These are phyloP conservation scores for Vigna mungo DNA, from an alignment of 306 rosid species.

Conservation along the genomic window DNA sequence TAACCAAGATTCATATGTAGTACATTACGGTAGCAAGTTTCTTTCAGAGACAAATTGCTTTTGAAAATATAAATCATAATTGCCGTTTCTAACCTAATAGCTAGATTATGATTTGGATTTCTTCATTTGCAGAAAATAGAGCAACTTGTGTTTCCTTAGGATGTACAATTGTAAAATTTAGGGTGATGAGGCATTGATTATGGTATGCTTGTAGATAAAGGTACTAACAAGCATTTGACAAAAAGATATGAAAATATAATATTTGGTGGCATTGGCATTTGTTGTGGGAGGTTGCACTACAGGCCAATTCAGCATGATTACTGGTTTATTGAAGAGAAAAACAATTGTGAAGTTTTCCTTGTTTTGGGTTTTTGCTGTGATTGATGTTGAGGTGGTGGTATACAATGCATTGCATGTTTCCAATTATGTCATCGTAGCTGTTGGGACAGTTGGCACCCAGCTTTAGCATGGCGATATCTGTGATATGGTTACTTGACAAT, in stretches of 20 bases:
- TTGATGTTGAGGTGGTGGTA: neutral
- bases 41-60: neutral
- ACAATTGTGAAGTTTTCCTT: neutral
- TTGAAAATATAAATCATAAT: neutral
- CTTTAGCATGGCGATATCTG: neutral
- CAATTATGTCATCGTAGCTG: too few relatives aligned
- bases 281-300: neutral
- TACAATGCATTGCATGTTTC: too few relatives aligned
- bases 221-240: neutral
- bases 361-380: neutral
- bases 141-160: conserved; percentile 21
- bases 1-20: conserved; percentile 12
- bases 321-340: conserved; percentile 9
- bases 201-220: neutral
- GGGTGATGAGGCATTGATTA: neutral
- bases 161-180: conserved; percentile 10
- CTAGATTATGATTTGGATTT: conserved; percentile 16
- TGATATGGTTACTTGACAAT: neutral
- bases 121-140: conserved; percentile 13
- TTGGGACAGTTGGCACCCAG: conserved; percentile 1
- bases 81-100: neutral
- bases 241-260: conserved; percentile 1
- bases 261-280: neutral
- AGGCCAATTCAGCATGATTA: neutral
- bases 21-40: neutral